phyloP scores from a whole-genome alignment of 768 basidiomycete species.

The Filobasidium floriforme region DNA sequence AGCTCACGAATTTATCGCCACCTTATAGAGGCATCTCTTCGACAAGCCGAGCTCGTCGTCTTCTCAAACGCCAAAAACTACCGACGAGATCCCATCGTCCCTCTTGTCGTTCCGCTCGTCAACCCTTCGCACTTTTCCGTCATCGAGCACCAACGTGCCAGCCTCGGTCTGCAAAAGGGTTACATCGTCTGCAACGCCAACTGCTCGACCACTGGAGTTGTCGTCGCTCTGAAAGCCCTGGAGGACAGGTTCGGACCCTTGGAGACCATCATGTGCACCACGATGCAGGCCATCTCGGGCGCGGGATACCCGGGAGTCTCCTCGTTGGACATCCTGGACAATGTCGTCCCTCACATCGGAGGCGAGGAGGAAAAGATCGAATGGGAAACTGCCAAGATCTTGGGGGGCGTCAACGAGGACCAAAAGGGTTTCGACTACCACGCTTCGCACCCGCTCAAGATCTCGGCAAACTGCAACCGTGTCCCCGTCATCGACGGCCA shows the following conservation, averaged over 20 bases:
- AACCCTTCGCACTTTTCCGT: conserved; percentile 80
- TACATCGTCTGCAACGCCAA: conserved; percentile 99
- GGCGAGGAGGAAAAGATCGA: conserved; percentile 95
- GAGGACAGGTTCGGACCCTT: conserved; percentile 90
- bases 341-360: conserved; percentile 85
- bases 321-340: conserved; percentile 84
- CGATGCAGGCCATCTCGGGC: conserved; percentile 95
- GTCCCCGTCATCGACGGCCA: conserved; percentile 96
- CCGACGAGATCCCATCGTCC: conserved; percentile 81
- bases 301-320: conserved; percentile 95
- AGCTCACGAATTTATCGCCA: too few relatives aligned
- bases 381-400: conserved; percentile 96
- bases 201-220: conserved; percentile 89
- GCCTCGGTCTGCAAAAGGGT: conserved; percentile 59
- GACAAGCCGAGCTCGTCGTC: conserved; percentile 76
- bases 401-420: conserved; percentile 65
- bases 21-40: conserved; percentile 70
- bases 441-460: conserved; percentile 64
- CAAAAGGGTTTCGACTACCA: conserved; percentile 75
- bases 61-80: conserved; percentile 98
- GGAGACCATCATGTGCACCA: conserved; percentile 81
- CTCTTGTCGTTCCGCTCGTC: conserved; percentile 92
- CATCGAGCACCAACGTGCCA: conserved; percentile 68
- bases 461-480: conserved; percentile 88
- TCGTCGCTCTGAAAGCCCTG: conserved; percentile 81